Evolutionary conservation across 2,329 filamentous ascomycete species (phyloP), one percentile per base, ranked within the genome.

Genomic region (Aspergillus puulaauensis): DNA sequence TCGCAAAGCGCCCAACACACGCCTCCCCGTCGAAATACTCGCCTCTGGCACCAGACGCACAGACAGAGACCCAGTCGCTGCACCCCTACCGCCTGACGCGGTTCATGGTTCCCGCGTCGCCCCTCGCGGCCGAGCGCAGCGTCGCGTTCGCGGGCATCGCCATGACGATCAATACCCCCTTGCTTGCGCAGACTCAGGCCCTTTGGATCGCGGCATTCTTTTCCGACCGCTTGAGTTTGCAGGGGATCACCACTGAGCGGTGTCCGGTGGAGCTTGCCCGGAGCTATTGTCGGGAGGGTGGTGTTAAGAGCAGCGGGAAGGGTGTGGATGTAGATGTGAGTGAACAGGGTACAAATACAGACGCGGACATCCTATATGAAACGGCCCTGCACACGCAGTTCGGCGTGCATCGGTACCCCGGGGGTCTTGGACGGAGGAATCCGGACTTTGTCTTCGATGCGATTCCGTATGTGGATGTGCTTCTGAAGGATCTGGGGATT

Each of bases 391-490:
- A 88, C 67, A 86, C 82, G 19, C 84, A 88, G 39, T 93, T 88
- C 69, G 87, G 87, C 4, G 85, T 81, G 62, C 88, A 87, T 82
- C 80, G 90, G 24, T 90, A 89, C 65, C 73, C 71, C 0, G 71
- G 61, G 1, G 89, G 88, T 0, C 86, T 85, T 66, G 88, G 88
- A 1, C 78, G 77, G 11, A 66, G 69, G 2, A 72, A 74, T 11
- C 73, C 74, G 0, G 89, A 90, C 69, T 87, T 92, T 62, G 86
- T 90, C 17, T 93, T 93, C 67, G 90, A 95, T 70, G 83, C 83
- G 0, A 70, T 93, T 54, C 89, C 89, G 4, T 95, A 91, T 67
- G 70, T 91, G 17, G 90, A 93, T 71, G 66, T 87, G 66, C 70
- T 93, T 67, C 69, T 90, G 59, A 74, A 76, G 4, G 90, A 93